Evolutionary conservation across 768 basidiomycete species (phyloP).

Genomic region (Tylopilus rubrobrunneus): DNA sequence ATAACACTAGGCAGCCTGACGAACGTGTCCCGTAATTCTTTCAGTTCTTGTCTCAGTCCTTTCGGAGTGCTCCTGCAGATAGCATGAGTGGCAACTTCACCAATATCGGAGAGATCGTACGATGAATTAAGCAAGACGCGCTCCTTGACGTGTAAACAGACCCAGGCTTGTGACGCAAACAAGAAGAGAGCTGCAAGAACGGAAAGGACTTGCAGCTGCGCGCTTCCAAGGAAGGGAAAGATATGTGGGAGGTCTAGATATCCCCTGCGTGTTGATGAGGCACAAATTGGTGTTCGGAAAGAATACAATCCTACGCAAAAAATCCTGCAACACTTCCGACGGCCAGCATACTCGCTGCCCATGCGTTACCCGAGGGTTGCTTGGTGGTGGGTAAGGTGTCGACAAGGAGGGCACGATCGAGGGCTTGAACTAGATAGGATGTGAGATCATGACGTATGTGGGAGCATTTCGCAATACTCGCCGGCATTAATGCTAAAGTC

Average conservation of each 20-base stretch:
- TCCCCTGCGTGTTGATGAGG: conserved; percentile 45
- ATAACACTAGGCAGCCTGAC: conserved; percentile 69
- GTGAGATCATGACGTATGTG: background rate
- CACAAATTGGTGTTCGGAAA: background rate
- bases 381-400: conserved; percentile 71
- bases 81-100: conserved; percentile 1
- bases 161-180: conserved; percentile 59
- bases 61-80: conserved; percentile 18
- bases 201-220: conserved; percentile 78
- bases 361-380: conserved; percentile 88
- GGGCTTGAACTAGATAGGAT: conserved; percentile 63
- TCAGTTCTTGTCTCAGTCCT: conserved; percentile 44
- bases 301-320: conserved; percentile 61
- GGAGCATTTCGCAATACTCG: conserved; percentile 12
- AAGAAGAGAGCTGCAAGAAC: conserved; percentile 70
- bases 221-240: conserved; percentile 72
- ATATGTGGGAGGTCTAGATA: conserved; percentile 69
- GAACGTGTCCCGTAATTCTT: conserved; percentile 69
- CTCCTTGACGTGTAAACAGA: conserved; percentile 64
- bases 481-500: conserved; percentile 64
- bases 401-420: conserved; percentile 87
- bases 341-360: conserved; percentile 92
- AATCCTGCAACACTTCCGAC: conserved; percentile 84
- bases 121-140: conserved; percentile 54
- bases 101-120: conserved; percentile 11